Conservation (phyloP, 148 eudicot species). For the Spergularia bocconei region DNA sequence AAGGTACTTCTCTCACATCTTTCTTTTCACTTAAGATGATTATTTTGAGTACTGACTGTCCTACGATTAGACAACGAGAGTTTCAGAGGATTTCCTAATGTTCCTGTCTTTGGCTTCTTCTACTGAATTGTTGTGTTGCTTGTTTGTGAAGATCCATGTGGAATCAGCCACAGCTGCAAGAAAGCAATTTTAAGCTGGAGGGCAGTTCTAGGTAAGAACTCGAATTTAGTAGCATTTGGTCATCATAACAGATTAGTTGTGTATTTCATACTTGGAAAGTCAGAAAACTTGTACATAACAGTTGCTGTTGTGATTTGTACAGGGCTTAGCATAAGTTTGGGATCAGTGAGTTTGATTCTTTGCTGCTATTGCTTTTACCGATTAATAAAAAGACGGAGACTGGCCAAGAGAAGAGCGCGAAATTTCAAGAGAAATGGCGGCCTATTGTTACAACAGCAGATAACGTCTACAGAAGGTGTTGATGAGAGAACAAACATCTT, state of each 20-base stretch:
- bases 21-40: not conserved
- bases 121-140: not conserved
- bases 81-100: not conserved
- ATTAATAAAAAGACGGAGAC: not conserved
- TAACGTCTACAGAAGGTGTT: not conserved
- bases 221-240: not conserved
- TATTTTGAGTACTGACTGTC: not conserved
- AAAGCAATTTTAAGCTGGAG: slow-evolving; percentile 8
- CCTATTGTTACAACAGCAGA: slow-evolving; percentile 12
- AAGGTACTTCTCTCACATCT: slow-evolving; percentile 2
- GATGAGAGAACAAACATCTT: slow-evolving; percentile 23
- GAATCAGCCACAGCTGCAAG: slow-evolving; percentile 9
- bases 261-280: not conserved
- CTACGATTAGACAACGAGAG: not conserved
- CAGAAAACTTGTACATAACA: not conserved
- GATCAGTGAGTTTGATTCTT: slow-evolving; percentile 18
- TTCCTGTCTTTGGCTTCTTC: not conserved
- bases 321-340: slow-evolving; percentile 24
- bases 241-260: not conserved
- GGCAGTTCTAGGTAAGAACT: slow-evolving; percentile 15
- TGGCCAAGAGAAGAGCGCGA: not conserved
- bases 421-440: slow-evolving; percentile 13
- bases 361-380: slow-evolving; percentile 1
- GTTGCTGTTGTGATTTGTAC: not conserved
- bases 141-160: slow-evolving; percentile 9